These are phyloP conservation scores for Neofusicoccum umdonicola DNA, from an alignment of 2,329 filamentous ascomycete species.

Conservation along the genomic window DNA sequence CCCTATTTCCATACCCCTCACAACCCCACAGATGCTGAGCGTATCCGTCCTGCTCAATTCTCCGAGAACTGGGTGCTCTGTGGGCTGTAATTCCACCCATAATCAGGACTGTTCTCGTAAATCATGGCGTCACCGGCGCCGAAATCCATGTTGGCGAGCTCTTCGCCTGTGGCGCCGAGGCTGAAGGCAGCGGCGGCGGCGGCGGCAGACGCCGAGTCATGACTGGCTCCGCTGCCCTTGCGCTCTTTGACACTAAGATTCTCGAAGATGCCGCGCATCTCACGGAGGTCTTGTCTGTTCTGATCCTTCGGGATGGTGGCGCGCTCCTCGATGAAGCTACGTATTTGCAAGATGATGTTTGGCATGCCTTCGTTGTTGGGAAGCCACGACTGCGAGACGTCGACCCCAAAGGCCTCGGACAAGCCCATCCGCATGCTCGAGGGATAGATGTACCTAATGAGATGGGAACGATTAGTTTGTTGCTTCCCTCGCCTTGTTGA, in stretches of 20 bases:
- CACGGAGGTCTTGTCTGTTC: constrained; percentile 63
- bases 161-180: constrained; percentile 13
- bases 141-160: constrained; percentile 13
- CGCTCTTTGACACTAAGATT: constrained; percentile 29
- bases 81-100: constrained; percentile 12
- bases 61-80: constrained; percentile 4
- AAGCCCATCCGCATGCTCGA: constrained; percentile 70
- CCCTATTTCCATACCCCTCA: background rate
- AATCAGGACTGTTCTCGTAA: constrained; percentile 16
- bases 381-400: constrained; percentile 83
- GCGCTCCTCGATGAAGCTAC: constrained; percentile 77
- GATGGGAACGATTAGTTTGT: constrained; percentile 3
- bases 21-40: background rate
- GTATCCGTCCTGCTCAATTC: background rate
- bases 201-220: background rate
- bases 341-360: constrained; percentile 71
- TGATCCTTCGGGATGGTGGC: constrained; percentile 53
- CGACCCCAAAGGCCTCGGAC: constrained; percentile 71
- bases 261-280: constrained; percentile 68
- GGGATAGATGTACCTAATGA: constrained; percentile 75
- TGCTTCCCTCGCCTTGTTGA: background rate
- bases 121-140: constrained; percentile 16
- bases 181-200: background rate
- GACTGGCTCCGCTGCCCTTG: background rate
- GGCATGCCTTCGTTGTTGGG: constrained; percentile 76